Base-by-base conservation (phyloP, 202 grass and related monocot species). In the Bolboschoenoplectus hybrid region DNA sequence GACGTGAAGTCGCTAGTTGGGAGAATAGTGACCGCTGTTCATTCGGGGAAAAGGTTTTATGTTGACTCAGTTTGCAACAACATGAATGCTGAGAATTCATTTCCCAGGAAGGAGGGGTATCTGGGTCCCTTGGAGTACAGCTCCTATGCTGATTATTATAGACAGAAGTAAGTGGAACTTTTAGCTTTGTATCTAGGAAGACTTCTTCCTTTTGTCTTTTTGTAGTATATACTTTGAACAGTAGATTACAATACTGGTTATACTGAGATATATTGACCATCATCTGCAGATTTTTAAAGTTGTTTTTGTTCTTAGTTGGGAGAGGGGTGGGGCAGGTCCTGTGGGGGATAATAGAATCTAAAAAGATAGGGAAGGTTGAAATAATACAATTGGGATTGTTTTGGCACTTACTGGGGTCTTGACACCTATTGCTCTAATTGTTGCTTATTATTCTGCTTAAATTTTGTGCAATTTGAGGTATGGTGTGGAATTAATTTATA, bases 31-130 rank as follows among this genome's bases (percentile, higher is more conserved):
- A 99, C 97, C 61, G 93, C 97, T 85, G 97, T 90, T 10, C 97
- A 99, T 86, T 99, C 97, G 20, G 97, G 97, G 76, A 99, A 99
- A 81, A 93, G 97, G 85, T 99, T 99, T 87, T 99, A 99, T 78
- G 93, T 99, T 51, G 97, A 96, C 67, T 94, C 83, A 69, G 90
- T 99, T 77, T 93, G 89, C 65, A 88, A 85, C 86, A 92, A 94
- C 71, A 99, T 99, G 97, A 94, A 92, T 71, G 90, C 90, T 73
- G 97, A 99, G 84, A 99, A 96, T 91, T 99, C 97, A 20, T 99
- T 99, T 81, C 97, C 97, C 17, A 96, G 97, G 82, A 99, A 99
- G 84, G 97, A 99, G 85, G 97, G 93, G 11, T 97, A 96, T 80
- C 81, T 99, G 69, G 97, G 97, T 49, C 93, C 92, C 17, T 71